Evolutionary conservation across 192 early-diverging fungal genomes (phyloP).

Genomic region (Backusella macrospora): DNA sequence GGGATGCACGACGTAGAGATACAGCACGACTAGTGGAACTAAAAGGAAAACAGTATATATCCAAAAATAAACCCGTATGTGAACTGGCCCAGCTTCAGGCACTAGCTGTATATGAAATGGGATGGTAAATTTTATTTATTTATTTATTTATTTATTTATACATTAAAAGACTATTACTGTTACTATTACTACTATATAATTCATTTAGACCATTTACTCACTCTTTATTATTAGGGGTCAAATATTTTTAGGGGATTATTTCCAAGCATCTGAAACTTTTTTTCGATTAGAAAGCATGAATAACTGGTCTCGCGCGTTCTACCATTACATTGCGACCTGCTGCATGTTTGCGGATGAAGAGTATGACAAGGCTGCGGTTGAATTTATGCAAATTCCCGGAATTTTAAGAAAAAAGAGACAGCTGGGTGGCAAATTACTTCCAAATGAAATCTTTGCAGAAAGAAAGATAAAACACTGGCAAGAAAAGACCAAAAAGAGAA

Average conservation of each 20-base stretch:
- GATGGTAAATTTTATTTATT: conserved; percentile 31
- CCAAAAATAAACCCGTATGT: conserved; percentile 20
- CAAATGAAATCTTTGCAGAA: conserved; percentile 39
- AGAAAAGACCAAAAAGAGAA: not conserved
- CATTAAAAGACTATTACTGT: not conserved
- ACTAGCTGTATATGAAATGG: conserved; percentile 41
- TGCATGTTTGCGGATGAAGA: conserved; percentile 43
- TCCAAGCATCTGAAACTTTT: conserved; percentile 47
- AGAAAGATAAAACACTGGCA: conserved; percentile 29
- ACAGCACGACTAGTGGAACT: not conserved
- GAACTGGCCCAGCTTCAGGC: conserved; percentile 35
- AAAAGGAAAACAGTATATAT: not conserved
- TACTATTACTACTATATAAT: not conserved
- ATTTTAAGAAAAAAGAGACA: conserved; percentile 21
- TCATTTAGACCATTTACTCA: not conserved
- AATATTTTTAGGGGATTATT: conserved; percentile 41
- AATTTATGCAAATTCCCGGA: conserved; percentile 38
- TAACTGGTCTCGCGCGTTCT: conserved; percentile 41
- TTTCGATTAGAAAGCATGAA: conserved; percentile 47
- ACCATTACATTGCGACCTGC: conserved; percentile 46
- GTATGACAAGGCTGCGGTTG: conserved; percentile 41
- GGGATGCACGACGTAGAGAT: conserved; percentile 29
- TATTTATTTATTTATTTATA: no score
- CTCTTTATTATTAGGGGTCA: conserved; percentile 32
- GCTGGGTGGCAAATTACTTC: conserved; percentile 24